Evolutionary conservation across 495 filamentous ascomycete genomes (phyloP), one percentile per base, ranked within the genome.

Genomic region (Aspergillus ellipticus): DNA sequence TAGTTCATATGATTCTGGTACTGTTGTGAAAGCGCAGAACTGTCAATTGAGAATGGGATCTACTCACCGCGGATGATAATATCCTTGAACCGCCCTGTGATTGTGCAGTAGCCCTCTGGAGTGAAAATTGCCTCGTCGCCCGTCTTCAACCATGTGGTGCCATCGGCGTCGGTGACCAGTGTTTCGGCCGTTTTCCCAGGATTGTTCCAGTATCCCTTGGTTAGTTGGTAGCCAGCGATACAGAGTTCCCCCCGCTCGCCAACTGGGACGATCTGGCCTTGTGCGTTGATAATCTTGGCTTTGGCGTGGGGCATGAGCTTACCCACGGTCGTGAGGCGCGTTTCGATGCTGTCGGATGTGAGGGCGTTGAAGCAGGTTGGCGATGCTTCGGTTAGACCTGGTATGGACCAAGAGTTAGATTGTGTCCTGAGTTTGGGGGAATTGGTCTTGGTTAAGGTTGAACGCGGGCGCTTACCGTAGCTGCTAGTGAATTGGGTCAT

Each of bases 81-180:
- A 56, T 96, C 91, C 71, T 95, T 96, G 61, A 95, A 89, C 13
- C 90, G 70, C 9, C 84, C 82, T 3, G 84, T 86, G 57, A 89
- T 87, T 11, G 69, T 75, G 59, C 82, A 86, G 60, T 85, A 84
- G 4, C 86, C 85, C 28, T 80, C 66, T 20, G 80, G 76, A 56
- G 85, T 80, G 61, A 89, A 86, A 0, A 82, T 74, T 1, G 83
- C 86, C 69, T 89, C 85, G 58, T 89, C 86, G 20, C 86, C 86
- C 0, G 86, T 88, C 58, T 82, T 80, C 56, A 89, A 60, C 86
- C 86, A 89, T 35, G 81, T 64, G 13, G 80, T 73, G 0, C 85
- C 85, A 2, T 75, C 64, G 39, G 78, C 77, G 57, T 89, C 86
- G 7, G 75, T 71, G 17, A 76, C 62, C 67, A 88, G 79, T 1